Evolutionary conservation across 148 eudicot species (phyloP), one percentile per base, ranked within the genome.

Genomic region (Vaccinium macrocarpon): DNA sequence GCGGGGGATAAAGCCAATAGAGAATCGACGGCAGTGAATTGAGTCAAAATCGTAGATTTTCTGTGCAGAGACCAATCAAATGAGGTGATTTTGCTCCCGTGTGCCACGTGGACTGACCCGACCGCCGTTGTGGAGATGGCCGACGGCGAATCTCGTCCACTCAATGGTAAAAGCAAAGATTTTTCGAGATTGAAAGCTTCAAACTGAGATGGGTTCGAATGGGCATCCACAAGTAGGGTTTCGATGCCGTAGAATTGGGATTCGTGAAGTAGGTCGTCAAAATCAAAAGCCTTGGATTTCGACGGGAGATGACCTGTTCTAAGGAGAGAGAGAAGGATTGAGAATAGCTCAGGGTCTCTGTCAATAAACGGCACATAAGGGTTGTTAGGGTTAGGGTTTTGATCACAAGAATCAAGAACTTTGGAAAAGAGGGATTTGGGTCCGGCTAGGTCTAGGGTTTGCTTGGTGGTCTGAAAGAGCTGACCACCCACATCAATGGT

Each of bases 401-500:
- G 76, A 53, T 84, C 79, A 52, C 89, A 86, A 27, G 78, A 76
- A 81, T 86, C 49, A 5, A 88, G 42, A 78, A 93, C 64, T 19
- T 84, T 77, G 64, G 96, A 90, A 53, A 94, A 93, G 27, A 94
- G 38, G 8, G 97, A 93, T 74, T 91, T 88, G 64, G 96, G 88
- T 75, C 96, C 95, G 70, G 93, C 91, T 75, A 68, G 82, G 82
- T 87, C 83, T 87, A 97, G 93, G 91, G 98, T 95, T 89, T 97
- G 90, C 55, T 87, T 87, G 66, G 98, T 92, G 57, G 98, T 95
- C 84, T 95, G 99, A 77, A 97, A 97, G 38, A 92, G 82, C 83
- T 94, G 90, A 78, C 97, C 99, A 70, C 98, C 99, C 19, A 97
- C 93, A 87, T 97, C 95, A 76, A 97, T 90, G 84, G 94, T 88